Evolutionary conservation across 2,329 filamentous ascomycete genomes (phyloP), one percentile per base, ranked within the genome.

Genomic region (Aspergillus vadensis): DNA sequence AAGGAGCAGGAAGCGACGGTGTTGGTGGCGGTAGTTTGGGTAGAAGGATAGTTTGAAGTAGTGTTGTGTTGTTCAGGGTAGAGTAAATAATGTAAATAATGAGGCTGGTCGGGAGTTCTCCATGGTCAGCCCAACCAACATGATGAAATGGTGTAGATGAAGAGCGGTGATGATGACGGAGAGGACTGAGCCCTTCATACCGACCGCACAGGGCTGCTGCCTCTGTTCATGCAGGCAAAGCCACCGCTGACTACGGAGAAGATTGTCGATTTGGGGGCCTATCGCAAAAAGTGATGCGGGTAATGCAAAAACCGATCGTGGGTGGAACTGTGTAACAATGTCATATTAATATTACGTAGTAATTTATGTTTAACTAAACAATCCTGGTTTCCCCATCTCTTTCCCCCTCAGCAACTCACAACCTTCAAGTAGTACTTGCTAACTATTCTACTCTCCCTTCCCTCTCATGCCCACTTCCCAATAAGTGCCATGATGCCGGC

Each of bases 391-490:
- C 41, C 41, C 7, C 41, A 3, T 15, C 10, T 21, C 41, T 21
- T 5, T 23, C 14, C 41, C 10, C 19, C 9, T 21, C 39, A 12
- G 6, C 9, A 5, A 36, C 12, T n/a, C 32, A 36, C 12, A 4
- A 14, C 12, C 32, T 14, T 12, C 12, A 27, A 27, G 25, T 27
- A 36, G 12, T 36, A 30, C 12, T 30, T 12, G 27, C 32, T 14
- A 6, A 14, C 32, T 36, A 12, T 12, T 14, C 1, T 19, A 10
- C n/a, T 43, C 9, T 14, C 17, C 41, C 19, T 21, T 17, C 9
- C 8, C 19, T 15, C 70, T 66, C 44, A 81, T 14, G 80, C 81
- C 81, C 81, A 83, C 64, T 83, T 83, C 6, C 81, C 81, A 10
- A 83, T 67, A 60, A 83, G 60, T 5, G 81, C 80, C 81, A 83